Percentiles rank a stretch among this genome's conserved stretches.
Evolutionary conservation across 352 stramenopile genomes (phyloP).

Genomic region (Globisporangium camurandrum): DNA sequence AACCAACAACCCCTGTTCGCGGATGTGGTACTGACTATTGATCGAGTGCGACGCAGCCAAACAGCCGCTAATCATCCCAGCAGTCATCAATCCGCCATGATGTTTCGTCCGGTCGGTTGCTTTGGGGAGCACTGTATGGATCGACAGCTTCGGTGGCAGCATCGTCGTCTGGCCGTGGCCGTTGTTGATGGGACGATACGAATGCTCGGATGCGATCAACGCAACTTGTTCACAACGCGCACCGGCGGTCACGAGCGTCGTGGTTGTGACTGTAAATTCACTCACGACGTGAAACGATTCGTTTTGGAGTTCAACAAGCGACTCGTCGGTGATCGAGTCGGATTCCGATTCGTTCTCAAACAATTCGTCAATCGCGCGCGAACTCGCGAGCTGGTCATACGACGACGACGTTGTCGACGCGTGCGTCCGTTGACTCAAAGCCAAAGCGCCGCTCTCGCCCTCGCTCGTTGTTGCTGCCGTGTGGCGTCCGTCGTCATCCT

Average conservation of each 20-base stretch:
- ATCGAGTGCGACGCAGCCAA: conserved; percentile 50
- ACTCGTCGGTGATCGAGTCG: conserved; percentile 34
- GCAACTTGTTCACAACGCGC: conserved; percentile 54
- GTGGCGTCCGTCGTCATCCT: too few species aligned
- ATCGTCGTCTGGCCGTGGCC: conserved; percentile 49
- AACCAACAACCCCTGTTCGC: conserved; percentile 68
- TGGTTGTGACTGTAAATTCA: conserved; percentile 70
- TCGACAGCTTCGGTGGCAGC: conserved; percentile 56
- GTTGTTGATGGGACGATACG: too few species aligned
- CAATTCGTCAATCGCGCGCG: conserved; percentile 66
- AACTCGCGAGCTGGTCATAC: conserved; percentile 19
- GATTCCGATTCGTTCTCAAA: conserved; percentile 74
- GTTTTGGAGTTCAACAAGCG: conserved; percentile 14
- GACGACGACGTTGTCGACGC: conserved; percentile 37
- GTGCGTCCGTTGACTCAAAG: conserved; percentile 32
- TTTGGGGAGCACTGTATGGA: conserved; percentile 77
- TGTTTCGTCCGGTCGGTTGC: conserved; percentile 56
- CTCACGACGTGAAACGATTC: conserved; percentile 50
- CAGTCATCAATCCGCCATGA: conserved; percentile 46
- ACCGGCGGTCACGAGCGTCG: conserved; percentile 50
- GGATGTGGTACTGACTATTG: conserved; percentile 84
- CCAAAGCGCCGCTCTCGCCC: too few species aligned
- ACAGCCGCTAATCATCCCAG: conserved; percentile 40
- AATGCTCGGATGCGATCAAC: conserved; percentile 57
- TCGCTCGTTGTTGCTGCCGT: too few species aligned